Conservation (phyloP, 2,329 filamentous ascomycete genomes). For the Thermoascus crustaceus region DNA sequence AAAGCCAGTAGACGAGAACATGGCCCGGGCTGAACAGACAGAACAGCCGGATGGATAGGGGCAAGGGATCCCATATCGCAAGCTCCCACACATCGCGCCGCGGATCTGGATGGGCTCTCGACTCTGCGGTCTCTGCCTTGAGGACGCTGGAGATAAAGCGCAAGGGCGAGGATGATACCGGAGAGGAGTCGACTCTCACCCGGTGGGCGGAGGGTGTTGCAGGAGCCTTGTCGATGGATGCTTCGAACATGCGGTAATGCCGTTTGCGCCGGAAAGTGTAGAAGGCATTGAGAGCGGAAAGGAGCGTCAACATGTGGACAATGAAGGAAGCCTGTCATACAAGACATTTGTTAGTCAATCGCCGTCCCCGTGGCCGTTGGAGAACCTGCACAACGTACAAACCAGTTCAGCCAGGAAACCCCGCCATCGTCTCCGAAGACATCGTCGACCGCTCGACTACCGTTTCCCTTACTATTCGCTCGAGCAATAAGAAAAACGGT, state of each 20-base stretch:
- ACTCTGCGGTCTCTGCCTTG: conserved; percentile 62
- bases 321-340: conserved; percentile 54
- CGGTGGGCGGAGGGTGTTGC: conserved; percentile 79
- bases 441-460: conserved; percentile 57
- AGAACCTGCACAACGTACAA: conserved; percentile 41
- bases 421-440: conserved; percentile 66
- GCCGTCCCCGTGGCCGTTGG: background rate
- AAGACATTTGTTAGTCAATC: conserved; percentile 6
- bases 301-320: conserved; percentile 58
- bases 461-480: conserved; percentile 61
- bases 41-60: conserved; percentile 72
- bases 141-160: conserved; percentile 64
- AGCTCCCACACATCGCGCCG: conserved; percentile 90
- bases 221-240: conserved; percentile 65
- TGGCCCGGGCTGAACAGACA: conserved; percentile 91
- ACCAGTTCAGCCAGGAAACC: conserved; percentile 60
- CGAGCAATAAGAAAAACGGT: conserved; percentile 72
- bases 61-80: conserved; percentile 85
- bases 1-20: conserved; percentile 81
- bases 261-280: conserved; percentile 76
- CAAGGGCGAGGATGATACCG: conserved; percentile 68
- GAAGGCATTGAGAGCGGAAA: conserved; percentile 67
- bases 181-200: conserved; percentile 80
- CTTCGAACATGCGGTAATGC: conserved; percentile 86
- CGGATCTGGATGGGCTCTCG: conserved; percentile 67